A percentile compares a stretch with the other conserved stretches of the same genome.
phyloP scores from a whole-genome alignment of 768 basidiomycete genomes.

The Russula compacta region DNA sequence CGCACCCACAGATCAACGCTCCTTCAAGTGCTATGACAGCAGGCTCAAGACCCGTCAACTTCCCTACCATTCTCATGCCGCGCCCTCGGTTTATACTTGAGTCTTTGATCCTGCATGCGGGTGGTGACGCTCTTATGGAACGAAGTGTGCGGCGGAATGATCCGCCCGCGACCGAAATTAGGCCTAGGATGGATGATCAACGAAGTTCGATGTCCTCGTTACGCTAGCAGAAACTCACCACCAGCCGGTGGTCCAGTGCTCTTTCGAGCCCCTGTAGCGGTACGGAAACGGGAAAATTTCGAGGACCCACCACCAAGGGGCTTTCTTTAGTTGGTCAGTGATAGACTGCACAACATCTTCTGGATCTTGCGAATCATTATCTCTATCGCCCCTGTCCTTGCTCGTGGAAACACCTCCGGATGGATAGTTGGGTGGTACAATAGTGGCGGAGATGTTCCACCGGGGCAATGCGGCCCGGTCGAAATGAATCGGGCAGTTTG shows the following conservation, averaged over 20 bases:
- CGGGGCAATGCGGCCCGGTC: slow-evolving; percentile 5
- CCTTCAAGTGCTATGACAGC: neutral
- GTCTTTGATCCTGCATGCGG: slow-evolving; percentile 38
- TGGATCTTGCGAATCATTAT: neutral
- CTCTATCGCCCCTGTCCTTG: neutral
- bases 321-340: slow-evolving; percentile 41
- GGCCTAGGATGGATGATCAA: slow-evolving; percentile 27
- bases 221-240: slow-evolving; percentile 35
- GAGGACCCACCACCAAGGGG: slow-evolving; percentile 57
- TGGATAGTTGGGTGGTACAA: neutral
- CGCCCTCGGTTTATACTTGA: slow-evolving; percentile 54
- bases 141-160: slow-evolving; percentile 39
- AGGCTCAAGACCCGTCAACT: slow-evolving; percentile 35
- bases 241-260: slow-evolving; percentile 45
- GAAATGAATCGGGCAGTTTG: slow-evolving; percentile 6
- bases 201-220: neutral
- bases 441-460: slow-evolving; percentile 6
- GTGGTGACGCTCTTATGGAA: slow-evolving; percentile 58
- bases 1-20: neutral
- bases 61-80: slow-evolving; percentile 39
- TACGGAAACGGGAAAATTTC: slow-evolving; percentile 52
- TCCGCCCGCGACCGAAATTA: slow-evolving; percentile 50
- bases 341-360: slow-evolving; percentile 40
- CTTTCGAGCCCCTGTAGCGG: slow-evolving; percentile 46
- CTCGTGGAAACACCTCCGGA: neutral